These are phyloP conservation scores for Magnusiomyces paraingens DNA, from an alignment of 1,139 yeast genomes.

Conservation along the genomic window DNA sequence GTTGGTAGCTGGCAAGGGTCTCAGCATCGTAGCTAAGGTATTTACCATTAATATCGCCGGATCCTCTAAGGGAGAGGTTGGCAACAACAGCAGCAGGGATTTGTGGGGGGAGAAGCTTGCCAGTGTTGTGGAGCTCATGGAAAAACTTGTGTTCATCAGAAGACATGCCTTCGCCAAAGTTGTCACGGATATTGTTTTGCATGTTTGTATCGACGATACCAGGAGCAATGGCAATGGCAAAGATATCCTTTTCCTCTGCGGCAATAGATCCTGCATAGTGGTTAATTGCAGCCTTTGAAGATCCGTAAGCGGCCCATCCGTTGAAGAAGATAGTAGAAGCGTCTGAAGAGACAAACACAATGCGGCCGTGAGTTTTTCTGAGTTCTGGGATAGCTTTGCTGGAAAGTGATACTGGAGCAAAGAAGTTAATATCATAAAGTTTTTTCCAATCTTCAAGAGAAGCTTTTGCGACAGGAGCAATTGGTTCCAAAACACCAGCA, in stretches of 20 bases:
- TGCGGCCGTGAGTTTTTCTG: slow-evolving; percentile 48
- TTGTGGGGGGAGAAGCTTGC: slow-evolving; percentile 53
- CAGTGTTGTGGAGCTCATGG: slow-evolving; percentile 48
- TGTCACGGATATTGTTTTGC: slow-evolving; percentile 71
- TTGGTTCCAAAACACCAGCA: slow-evolving; percentile 87
- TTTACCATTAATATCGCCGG: slow-evolving; percentile 54
- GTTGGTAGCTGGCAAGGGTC: slow-evolving; percentile 10
- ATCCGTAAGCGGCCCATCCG: slow-evolving; percentile 89
- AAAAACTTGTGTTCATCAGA: slow-evolving; percentile 51
- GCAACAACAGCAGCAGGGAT: slow-evolving; percentile 67
- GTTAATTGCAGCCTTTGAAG: slow-evolving; percentile 84
- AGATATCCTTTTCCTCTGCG: slow-evolving; percentile 55
- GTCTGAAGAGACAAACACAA: slow-evolving; percentile 79
- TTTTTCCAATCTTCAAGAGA: slow-evolving; percentile 53
- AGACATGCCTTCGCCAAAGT: slow-evolving; percentile 42
- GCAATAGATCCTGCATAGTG: slow-evolving; percentile 63
- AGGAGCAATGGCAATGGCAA: slow-evolving; percentile 72
- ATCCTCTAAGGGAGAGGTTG: slow-evolving; percentile 49
- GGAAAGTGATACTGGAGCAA: slow-evolving; percentile 63
- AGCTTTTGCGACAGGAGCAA: slow-evolving; percentile 47
- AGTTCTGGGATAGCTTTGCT: slow-evolving; percentile 50
- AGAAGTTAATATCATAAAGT: slow-evolving; percentile 70
- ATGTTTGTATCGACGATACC: slow-evolving; percentile 88
- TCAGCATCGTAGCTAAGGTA: slow-evolving; percentile 57
- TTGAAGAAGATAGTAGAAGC: slow-evolving; percentile 56